Conservation (phyloP, 116 monocot genomes). For the Zostera marina region DNA sequence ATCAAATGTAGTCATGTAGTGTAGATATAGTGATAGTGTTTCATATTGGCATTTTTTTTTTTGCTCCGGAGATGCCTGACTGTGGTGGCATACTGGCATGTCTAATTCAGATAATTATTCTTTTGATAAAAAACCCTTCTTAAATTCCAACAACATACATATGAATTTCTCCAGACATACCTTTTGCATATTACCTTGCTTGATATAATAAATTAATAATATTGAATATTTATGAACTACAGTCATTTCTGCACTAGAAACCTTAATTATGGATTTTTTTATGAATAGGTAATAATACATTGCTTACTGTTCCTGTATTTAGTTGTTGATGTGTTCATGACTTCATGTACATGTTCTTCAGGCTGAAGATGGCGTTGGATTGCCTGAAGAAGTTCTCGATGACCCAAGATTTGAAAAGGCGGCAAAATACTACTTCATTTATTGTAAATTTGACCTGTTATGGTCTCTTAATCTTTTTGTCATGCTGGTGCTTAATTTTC, state of each 20-base stretch:
- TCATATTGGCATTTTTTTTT: background rate
- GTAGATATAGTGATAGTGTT: no score
- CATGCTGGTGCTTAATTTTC: constrained; percentile 65
- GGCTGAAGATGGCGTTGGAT: constrained; percentile 97
- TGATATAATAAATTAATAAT: no score
- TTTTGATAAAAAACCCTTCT: background rate
- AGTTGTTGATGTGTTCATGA: background rate
- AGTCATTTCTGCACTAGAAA: background rate
- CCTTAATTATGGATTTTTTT: background rate
- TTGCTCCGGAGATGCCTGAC: background rate
- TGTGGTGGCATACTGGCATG: background rate
- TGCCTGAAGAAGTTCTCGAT: constrained; percentile 86
- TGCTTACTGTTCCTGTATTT: constrained; percentile 2
- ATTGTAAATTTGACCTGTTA: constrained; percentile 48
- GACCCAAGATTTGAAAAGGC: constrained; percentile 54
- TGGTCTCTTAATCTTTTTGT: constrained; percentile 92
- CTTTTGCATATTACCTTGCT: background rate
- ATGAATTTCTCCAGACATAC: background rate
- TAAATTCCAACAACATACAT: background rate
- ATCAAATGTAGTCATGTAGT: no score
- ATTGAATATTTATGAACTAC: background rate
- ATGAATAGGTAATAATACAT: background rate
- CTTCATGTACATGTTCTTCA: constrained; percentile 14
- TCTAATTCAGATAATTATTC: background rate
- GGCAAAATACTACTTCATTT: constrained; percentile 71